These are phyloP conservation scores for Podaxis carcinomalis DNA, from an alignment of 768 basidiomycete species.

Conservation along the genomic window DNA sequence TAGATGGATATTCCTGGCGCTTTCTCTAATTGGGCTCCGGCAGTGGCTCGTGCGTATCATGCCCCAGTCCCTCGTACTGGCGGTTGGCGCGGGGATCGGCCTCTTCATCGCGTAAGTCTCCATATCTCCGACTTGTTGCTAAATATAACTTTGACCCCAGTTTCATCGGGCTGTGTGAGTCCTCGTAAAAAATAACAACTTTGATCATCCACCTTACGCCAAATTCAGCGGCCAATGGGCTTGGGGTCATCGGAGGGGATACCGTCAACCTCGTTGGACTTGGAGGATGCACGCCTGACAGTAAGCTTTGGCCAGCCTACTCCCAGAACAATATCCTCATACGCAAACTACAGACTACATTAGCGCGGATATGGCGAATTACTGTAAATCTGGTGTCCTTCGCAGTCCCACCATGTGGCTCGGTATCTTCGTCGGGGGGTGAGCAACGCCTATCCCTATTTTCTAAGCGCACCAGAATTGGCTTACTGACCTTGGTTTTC, in stretches of 20 bases:
- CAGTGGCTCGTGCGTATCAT: constrained; percentile 89
- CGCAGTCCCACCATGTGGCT: constrained; percentile 81
- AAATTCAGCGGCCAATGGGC: constrained; percentile 55
- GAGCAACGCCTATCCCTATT: constrained; percentile 18
- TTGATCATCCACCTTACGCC: background rate
- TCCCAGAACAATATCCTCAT: background rate
- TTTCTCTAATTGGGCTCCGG: constrained; percentile 79
- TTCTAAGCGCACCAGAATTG: background rate
- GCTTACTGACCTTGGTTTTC: background rate
- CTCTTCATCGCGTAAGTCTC: constrained; percentile 76
- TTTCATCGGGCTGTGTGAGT: constrained; percentile 70
- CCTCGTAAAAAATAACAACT: background rate
- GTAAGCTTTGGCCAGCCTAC: constrained; percentile 16
- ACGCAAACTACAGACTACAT: constrained; percentile 35
- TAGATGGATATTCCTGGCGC: constrained; percentile 78
- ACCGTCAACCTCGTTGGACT: constrained; percentile 67
- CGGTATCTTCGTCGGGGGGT: constrained; percentile 85
- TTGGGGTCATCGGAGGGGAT: constrained; percentile 74
- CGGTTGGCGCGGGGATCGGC: constrained; percentile 85
- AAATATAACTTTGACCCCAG: constrained; percentile 27
- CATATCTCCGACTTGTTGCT: background rate
- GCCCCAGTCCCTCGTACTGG: constrained; percentile 81
- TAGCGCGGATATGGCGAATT: constrained; percentile 42
- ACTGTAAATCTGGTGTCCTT: constrained; percentile 61
- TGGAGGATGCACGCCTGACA: constrained; percentile 66